Percentiles rank a stretch among this genome's conserved stretches.
Conservation (phyloP, 441 rosid genomes). For the Mallotus japonicus region DNA sequence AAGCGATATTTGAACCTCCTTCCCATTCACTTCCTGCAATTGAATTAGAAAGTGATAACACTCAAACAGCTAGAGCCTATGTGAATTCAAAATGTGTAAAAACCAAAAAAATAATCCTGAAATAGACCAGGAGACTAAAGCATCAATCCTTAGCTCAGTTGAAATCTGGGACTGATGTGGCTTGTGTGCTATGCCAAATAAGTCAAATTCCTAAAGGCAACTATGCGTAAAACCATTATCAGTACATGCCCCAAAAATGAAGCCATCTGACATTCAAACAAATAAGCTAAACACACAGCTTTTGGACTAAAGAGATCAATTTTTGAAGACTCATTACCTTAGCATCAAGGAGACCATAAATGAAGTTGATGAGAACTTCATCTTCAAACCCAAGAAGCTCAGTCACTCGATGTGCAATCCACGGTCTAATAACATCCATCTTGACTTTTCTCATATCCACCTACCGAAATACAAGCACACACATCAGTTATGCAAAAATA, state of each 20-base stretch:
- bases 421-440: constrained; percentile 91
- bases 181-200: constrained; percentile 21
- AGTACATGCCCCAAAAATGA: not conserved
- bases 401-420: constrained; percentile 92
- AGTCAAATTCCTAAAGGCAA: constrained; percentile 19
- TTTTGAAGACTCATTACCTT: constrained; percentile 50
- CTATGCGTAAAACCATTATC: constrained; percentile 1
- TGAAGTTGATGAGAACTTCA: constrained; percentile 95
- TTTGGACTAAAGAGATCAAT: not conserved
- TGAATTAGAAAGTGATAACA: not conserved
- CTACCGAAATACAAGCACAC: constrained; percentile 30
- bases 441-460: constrained; percentile 88
- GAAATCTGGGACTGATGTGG: constrained; percentile 6
- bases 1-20: constrained; percentile 82
- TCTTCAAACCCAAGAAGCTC: constrained; percentile 98
- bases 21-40: constrained; percentile 81
- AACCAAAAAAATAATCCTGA: not conserved
- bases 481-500: not conserved
- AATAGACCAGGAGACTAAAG: constrained; percentile 6
- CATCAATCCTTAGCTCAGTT: constrained; percentile 20
- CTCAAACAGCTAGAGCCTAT: constrained; percentile 8
- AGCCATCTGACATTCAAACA: not conserved
- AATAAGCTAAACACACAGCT: not conserved
- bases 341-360: constrained; percentile 84
- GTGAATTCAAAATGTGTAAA: not conserved